Conservation (phyloP, 2,329 filamentous ascomycete genomes). For the Penicillium sp. region DNA sequence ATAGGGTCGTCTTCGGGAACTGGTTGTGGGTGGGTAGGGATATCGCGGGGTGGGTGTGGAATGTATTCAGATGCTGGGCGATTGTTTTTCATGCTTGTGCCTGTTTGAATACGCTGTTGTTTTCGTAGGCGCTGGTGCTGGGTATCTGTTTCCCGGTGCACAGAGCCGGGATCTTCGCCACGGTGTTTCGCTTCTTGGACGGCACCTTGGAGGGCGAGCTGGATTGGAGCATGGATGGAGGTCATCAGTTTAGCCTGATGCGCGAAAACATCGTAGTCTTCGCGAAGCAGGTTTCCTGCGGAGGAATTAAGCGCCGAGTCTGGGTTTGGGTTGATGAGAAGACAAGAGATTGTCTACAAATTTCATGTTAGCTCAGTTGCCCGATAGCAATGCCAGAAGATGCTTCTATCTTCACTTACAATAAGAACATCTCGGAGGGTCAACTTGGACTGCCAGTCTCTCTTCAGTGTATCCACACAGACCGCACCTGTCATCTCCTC, state of each 20-base stretch:
- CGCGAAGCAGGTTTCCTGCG: slow-evolving; percentile 58
- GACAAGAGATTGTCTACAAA: slow-evolving; percentile 57
- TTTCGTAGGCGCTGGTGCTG: slow-evolving; percentile 21
- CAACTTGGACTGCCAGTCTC: slow-evolving; percentile 60
- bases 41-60: neutral
- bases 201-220: slow-evolving; percentile 42
- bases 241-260: slow-evolving; percentile 62
- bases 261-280: slow-evolving; percentile 59
- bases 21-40: neutral
- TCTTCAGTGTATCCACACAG: slow-evolving; percentile 64
- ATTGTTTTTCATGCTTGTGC: slow-evolving; percentile 11
- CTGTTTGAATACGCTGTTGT: slow-evolving; percentile 10
- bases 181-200: slow-evolving; percentile 56
- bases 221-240: slow-evolving; percentile 59
- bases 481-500: slow-evolving; percentile 62
- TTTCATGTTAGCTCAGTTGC: neutral
- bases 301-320: slow-evolving; percentile 63
- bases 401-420: slow-evolving; percentile 30
- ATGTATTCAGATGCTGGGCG: slow-evolving; percentile 4
- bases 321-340: slow-evolving; percentile 64
- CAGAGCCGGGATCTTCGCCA: slow-evolving; percentile 49
- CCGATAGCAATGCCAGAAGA: neutral
- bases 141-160: slow-evolving; percentile 23
- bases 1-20: slow-evolving; percentile 13
- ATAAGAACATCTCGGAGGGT: slow-evolving; percentile 60